A percentile compares a stretch with the other conserved stretches of the same genome.
Evolutionary conservation across 306 rosid genomes (phyloP).

Genomic region (Quercus aquifolioides): DNA sequence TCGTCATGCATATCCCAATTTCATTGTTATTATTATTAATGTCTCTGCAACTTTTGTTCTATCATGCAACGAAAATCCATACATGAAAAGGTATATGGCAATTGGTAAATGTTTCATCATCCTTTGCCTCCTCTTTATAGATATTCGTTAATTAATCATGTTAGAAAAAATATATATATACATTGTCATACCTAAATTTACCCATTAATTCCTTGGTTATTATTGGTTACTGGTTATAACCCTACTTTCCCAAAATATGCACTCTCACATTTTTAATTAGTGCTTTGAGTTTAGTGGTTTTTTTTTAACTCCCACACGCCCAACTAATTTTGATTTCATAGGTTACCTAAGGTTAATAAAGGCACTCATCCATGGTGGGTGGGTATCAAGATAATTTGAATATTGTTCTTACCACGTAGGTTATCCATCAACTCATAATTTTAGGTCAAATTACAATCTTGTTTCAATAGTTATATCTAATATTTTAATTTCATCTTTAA

Average conservation of each 20-base stretch:
- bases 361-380: too few species aligned
- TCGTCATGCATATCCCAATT: conserved; percentile 12
- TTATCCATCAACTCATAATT: too few species aligned
- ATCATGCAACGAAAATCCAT: background rate
- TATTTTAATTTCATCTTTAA: too few species aligned
- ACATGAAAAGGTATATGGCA: background rate
- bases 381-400: too few species aligned
- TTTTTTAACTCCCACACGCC: too few species aligned
- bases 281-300: too few species aligned
- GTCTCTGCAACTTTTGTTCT: background rate
- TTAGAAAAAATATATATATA: background rate
- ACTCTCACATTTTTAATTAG: background rate
- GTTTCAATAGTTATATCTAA: too few species aligned
- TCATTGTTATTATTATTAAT: background rate
- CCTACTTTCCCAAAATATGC: background rate
- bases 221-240: background rate
- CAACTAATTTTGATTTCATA: too few species aligned
- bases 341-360: too few species aligned
- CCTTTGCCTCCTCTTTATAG: background rate
- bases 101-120: conserved; percentile 1
- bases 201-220: conserved; percentile 4
- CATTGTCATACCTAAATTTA: conserved; percentile 10
- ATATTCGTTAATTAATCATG: background rate
- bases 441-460: too few species aligned
- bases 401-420: too few species aligned